A percentile compares a stretch with the other conserved stretches of the same genome.
Conservation (phyloP, 2,329 filamentous ascomycete species). For the Aspergillus ustus region DNA sequence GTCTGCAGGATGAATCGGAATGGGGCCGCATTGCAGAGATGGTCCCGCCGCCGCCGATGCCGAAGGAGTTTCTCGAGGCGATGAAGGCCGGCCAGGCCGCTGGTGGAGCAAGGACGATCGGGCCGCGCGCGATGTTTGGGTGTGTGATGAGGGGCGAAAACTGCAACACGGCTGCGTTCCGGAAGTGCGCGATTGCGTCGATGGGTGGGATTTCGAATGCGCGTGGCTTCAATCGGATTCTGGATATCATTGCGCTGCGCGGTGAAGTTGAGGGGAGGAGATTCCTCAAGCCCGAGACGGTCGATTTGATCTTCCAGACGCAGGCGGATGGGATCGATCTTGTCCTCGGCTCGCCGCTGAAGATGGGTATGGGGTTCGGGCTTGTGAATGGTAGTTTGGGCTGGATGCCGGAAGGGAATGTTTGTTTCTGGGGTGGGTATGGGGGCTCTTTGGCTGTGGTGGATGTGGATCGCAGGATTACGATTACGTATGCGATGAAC, state of each 20-base stretch:
- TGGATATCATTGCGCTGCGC: constrained; percentile 43
- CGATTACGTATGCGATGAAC: constrained; percentile 54
- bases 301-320: constrained; percentile 52
- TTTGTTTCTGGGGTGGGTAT: constrained; percentile 52
- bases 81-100: not conserved
- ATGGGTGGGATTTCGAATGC: constrained; percentile 55
- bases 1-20: constrained; percentile 45
- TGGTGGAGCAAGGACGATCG: constrained; percentile 24
- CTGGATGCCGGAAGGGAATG: constrained; percentile 37
- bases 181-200: constrained; percentile 47
- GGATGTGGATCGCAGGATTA: constrained; percentile 49
- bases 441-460: constrained; percentile 52
- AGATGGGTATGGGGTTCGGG: constrained; percentile 51
- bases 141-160: constrained; percentile 28
- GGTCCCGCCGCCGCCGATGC: constrained; percentile 32
- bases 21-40: constrained; percentile 47
- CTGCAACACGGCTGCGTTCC: constrained; percentile 39
- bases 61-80: constrained; percentile 18
- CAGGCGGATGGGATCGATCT: constrained; percentile 50
- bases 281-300: constrained; percentile 48
- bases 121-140: constrained; percentile 36
- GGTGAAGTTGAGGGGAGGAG: constrained; percentile 39
- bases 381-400: constrained; percentile 32
- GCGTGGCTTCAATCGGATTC: constrained; percentile 46
- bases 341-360: constrained; percentile 38